These are phyloP conservation scores for Myxozyma monticola DNA, from an alignment of 805 yeast species.

Conservation along the genomic window DNA sequence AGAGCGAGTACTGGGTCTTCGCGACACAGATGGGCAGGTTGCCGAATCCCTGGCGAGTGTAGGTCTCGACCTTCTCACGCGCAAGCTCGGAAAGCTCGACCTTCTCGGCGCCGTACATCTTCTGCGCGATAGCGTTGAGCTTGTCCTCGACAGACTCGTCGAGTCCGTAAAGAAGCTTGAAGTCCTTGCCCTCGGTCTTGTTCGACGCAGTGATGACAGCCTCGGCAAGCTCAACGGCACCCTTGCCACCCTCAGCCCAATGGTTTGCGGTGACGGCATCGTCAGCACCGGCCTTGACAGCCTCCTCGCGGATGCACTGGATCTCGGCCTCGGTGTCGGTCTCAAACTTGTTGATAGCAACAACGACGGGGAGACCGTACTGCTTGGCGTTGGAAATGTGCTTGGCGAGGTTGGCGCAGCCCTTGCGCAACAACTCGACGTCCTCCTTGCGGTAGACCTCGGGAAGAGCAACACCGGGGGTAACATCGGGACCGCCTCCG, in stretches of 20 bases:
- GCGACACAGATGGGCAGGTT: constrained; percentile 95
- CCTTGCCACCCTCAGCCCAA: constrained; percentile 94
- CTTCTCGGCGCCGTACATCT: constrained; percentile 90
- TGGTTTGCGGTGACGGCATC: constrained; percentile 90
- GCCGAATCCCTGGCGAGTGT: constrained; percentile 84
- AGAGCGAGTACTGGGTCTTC: constrained; percentile 93
- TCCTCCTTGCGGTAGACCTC: constrained; percentile 77
- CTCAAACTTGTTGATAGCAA: constrained; percentile 86
- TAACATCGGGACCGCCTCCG: constrained; percentile 96
- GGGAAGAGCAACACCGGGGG: constrained; percentile 88
- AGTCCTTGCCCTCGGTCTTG: constrained; percentile 47
- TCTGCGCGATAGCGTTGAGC: constrained; percentile 71
- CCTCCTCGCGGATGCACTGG: constrained; percentile 73
- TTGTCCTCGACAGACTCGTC: constrained; percentile 74
- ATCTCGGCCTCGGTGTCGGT: constrained; percentile 81
- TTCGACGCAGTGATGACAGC: constrained; percentile 71
- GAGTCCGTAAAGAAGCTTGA: constrained; percentile 68
- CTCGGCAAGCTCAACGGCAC: constrained; percentile 80
- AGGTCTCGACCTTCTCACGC: constrained; percentile 72
- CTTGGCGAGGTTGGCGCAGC: constrained; percentile 85
- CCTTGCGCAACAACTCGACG: constrained; percentile 70
- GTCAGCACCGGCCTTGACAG: constrained; percentile 87
- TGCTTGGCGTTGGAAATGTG: constrained; percentile 82
- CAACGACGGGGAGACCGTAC: constrained; percentile 90
- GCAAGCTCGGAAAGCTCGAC: constrained; percentile 84